A percentile compares a stretch with the other conserved stretches of the same genome.
These are phyloP conservation scores for Verticillium albo-atrum DNA, from an alignment of 2,329 filamentous ascomycete genomes.

Conservation along the genomic window DNA sequence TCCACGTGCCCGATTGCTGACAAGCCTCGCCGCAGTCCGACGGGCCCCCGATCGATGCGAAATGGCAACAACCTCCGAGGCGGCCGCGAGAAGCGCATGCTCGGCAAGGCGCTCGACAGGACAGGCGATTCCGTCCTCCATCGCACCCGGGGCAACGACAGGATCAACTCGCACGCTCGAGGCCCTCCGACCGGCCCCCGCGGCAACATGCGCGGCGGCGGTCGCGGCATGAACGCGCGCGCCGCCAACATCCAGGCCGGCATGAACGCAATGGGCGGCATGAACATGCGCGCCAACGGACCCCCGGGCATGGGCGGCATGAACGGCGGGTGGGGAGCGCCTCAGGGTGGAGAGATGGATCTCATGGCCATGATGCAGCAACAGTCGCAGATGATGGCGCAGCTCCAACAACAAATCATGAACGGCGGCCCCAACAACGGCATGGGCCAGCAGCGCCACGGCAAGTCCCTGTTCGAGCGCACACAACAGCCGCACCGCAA, in stretches of 20 bases:
- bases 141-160: constrained; percentile 70
- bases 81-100: constrained; percentile 72
- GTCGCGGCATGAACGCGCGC: constrained; percentile 42
- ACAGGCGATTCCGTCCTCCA: constrained; percentile 71
- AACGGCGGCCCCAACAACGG: constrained; percentile 47
- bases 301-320: constrained; percentile 33
- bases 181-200: constrained; percentile 69
- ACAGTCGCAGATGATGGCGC: constrained; percentile 80
- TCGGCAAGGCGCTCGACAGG: constrained; percentile 83
- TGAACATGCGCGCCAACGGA: constrained; percentile 31
- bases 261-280: constrained; percentile 31
- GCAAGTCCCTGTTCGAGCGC: constrained; percentile 70
- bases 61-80: constrained; percentile 55
- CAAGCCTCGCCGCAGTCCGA: constrained; percentile 59
- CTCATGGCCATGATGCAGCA: constrained; percentile 79
- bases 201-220: constrained; percentile 43
- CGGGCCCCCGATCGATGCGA: constrained; percentile 92
- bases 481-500: constrained; percentile 51
- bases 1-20: constrained; percentile 30
- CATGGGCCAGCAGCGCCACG: constrained; percentile 28
- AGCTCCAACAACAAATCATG: constrained; percentile 61
- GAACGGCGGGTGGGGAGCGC: constrained; percentile 42
- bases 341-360: constrained; percentile 45
- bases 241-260: constrained; percentile 46
- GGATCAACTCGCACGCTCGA: constrained; percentile 75